Conservation (phyloP, 1,284 basidiomycete species). For the Neotropicomus parvogracilis region DNA sequence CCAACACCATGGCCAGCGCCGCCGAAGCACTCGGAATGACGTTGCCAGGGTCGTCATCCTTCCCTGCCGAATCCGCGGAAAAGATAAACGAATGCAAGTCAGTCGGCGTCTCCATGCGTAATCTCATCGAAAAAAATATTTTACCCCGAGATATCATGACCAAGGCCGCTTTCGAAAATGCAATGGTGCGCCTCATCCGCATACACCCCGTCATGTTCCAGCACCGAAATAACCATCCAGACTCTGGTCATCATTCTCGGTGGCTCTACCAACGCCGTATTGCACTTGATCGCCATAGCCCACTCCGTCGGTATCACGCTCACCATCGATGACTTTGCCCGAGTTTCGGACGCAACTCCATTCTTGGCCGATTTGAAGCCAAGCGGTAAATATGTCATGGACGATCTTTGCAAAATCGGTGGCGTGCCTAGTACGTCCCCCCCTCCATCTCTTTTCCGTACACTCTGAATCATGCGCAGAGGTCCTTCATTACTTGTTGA, state of each 20-base stretch:
- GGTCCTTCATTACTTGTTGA: constrained; percentile 77
- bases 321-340: constrained; percentile 83
- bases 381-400: constrained; percentile 88
- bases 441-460: constrained; percentile 6
- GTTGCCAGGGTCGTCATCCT: constrained; percentile 94
- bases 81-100: constrained; percentile 82
- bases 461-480: constrained; percentile 44
- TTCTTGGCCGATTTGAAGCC: constrained; percentile 91
- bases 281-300: constrained; percentile 88
- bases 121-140: constrained; percentile 88
- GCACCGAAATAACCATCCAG: constrained; percentile 39
- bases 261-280: constrained; percentile 89
- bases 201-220: constrained; percentile 7
- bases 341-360: constrained; percentile 79
- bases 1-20: constrained; percentile 94
- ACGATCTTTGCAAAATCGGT: constrained; percentile 85
- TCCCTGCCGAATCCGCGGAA: constrained; percentile 88
- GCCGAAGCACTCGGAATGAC: constrained; percentile 93
- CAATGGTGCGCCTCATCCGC: constrained; percentile 61
- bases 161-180: constrained; percentile 91
- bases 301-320: constrained; percentile 83
- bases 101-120: constrained; percentile 78
- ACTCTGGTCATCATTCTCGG: constrained; percentile 92
- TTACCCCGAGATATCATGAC: constrained; percentile 97
- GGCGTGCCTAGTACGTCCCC: constrained; percentile 76